Conservation (phyloP, 768 basidiomycete species). For the Suillus paluster region DNA sequence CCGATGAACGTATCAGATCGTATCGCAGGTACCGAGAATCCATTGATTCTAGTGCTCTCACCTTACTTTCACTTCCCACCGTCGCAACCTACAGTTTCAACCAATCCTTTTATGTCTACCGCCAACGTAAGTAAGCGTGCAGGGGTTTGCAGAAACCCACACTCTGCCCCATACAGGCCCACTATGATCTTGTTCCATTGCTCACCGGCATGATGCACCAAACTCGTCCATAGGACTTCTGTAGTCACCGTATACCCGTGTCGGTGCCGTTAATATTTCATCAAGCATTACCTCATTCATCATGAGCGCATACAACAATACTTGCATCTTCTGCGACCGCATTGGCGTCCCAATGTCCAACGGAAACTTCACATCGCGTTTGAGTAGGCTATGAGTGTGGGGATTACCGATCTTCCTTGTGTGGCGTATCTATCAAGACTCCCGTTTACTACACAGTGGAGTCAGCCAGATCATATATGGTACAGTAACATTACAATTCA, state of each 20-base stretch:
- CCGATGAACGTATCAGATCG: neutral
- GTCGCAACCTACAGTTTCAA: no score
- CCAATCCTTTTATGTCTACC: neutral
- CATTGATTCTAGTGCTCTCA: neutral
- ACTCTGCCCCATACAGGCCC: neutral
- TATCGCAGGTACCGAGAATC: neutral
- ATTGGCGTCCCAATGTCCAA: neutral
- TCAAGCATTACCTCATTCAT: neutral
- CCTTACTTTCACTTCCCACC: neutral
- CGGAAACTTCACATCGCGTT: neutral
- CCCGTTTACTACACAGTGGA: neutral
- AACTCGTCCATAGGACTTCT: neutral
- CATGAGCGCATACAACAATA: neutral
- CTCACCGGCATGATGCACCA: neutral
- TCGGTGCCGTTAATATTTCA: neutral
- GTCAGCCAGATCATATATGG: neutral
- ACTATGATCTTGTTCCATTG: neutral
- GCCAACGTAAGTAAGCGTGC: neutral
- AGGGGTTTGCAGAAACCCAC: neutral
- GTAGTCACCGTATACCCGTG: neutral
- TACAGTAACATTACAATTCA: constrained; percentile 3
- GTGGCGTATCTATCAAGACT: neutral
- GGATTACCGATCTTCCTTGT: neutral
- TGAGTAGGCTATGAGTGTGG: neutral
- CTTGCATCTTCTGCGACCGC: neutral